These are phyloP conservation scores for Linum lewisii DNA, from an alignment of 345 rosid species.

Conservation along the genomic window DNA sequence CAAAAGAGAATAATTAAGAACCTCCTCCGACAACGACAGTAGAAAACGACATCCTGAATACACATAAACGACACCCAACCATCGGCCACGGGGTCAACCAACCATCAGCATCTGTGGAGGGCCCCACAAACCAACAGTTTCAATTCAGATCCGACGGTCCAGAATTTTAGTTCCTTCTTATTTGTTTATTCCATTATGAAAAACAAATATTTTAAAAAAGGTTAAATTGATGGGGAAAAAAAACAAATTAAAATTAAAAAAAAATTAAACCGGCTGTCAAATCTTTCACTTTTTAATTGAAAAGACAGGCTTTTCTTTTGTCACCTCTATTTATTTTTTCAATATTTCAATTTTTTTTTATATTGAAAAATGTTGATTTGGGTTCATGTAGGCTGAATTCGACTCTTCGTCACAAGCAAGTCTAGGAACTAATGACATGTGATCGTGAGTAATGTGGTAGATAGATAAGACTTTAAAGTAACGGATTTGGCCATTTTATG, in stretches of 20 bases:
- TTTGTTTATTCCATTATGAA: too few relatives aligned
- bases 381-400: too few relatives aligned
- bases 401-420: too few relatives aligned
- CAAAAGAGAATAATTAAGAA: background rate
- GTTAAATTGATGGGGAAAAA: too few relatives aligned
- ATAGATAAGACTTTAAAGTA: too few relatives aligned
- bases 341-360: too few relatives aligned
- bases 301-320: constrained; percentile 6
- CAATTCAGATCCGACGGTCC: constrained; percentile 18
- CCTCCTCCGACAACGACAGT: background rate
- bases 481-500: too few relatives aligned
- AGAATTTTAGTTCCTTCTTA: background rate
- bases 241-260: background rate
- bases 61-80: constrained; percentile 21
- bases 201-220: too few relatives aligned
- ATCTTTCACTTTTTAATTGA: background rate
- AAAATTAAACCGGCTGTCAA: constrained; percentile 8
- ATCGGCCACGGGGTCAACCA: constrained; percentile 13
- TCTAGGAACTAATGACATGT: too few relatives aligned
- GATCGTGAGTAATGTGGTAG: too few relatives aligned
- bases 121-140: constrained; percentile 9
- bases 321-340: background rate
- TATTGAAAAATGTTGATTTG: too few relatives aligned
- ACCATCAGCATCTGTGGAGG: constrained; percentile 11
- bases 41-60: constrained; percentile 21